phyloP scores from a whole-genome alignment of 2,329 filamentous ascomycete genomes.

The Monosporascus sp. region DNA sequence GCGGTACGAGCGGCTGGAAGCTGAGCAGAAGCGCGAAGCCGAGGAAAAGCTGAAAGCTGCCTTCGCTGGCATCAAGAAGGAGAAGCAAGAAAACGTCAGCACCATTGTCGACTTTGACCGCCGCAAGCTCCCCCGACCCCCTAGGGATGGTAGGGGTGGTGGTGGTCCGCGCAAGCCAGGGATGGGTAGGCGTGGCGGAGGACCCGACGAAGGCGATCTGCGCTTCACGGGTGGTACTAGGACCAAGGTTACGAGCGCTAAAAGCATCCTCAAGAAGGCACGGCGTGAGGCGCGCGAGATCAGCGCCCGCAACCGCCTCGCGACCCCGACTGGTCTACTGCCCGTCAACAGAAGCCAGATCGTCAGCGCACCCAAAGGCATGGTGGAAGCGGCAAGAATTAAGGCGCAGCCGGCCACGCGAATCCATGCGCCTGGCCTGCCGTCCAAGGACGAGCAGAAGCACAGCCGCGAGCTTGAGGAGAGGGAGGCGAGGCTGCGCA shows the following conservation, averaged over 20 bases:
- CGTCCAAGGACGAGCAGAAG: constrained; percentile 3
- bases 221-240: constrained; percentile 44
- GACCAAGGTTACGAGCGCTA: constrained; percentile 46
- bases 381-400: constrained; percentile 49
- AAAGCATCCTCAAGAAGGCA: constrained; percentile 52
- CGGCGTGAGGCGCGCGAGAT: constrained; percentile 53
- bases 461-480: constrained; percentile 25
- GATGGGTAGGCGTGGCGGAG: constrained; percentile 4
- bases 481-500: constrained; percentile 32
- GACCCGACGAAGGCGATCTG: constrained; percentile 30
- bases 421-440: constrained; percentile 10
- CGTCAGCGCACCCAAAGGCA: constrained; percentile 44
- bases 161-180: constrained; percentile 10
- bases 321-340: constrained; percentile 32
- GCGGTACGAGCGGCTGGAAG: constrained; percentile 58
- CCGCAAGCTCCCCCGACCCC: constrained; percentile 39
- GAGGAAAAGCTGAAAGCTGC: constrained; percentile 53
- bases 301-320: constrained; percentile 41
- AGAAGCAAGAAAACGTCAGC: constrained; percentile 53
- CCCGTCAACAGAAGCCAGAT: constrained; percentile 35
- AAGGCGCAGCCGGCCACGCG: constrained; percentile 28
- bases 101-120: constrained; percentile 47
- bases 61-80: constrained; percentile 52
- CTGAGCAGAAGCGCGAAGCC: constrained; percentile 52
- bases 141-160: constrained; percentile 25